Conservation (phyloP, 2,329 filamentous ascomycete species). For the Aspergillus sp. region DNA sequence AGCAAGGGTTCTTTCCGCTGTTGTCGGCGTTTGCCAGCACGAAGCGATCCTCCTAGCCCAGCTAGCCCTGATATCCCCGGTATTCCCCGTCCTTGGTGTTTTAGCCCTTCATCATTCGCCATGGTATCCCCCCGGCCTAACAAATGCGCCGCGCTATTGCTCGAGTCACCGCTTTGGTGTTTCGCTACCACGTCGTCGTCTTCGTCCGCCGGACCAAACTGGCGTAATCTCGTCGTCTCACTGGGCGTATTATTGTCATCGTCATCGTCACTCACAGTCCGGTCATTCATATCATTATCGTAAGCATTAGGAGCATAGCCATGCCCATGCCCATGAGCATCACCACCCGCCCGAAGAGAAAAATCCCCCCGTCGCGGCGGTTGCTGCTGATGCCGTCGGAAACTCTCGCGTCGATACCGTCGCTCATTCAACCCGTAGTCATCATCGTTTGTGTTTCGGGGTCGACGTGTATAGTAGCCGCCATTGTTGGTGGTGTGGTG, state of each 20-base stretch:
- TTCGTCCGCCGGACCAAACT: conserved; percentile 8
- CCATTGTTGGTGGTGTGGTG: conserved; percentile 2
- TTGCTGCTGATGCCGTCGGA: background rate
- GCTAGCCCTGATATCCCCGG: too few species aligned
- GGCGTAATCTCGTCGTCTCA: too few species aligned
- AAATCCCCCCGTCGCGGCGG: too few species aligned
- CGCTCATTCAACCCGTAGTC: conserved; percentile 1
- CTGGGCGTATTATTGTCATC: conserved; percentile 2
- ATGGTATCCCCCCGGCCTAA: conserved; percentile 49
- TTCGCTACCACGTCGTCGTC: conserved; percentile 21
- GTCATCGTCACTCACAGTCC: conserved; percentile 10
- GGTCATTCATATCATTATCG: conserved; percentile 10
- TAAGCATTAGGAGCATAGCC: conserved; percentile 15
- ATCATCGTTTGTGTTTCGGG: conserved; percentile 11
- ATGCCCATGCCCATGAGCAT: conserved; percentile 9
- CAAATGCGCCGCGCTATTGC: conserved; percentile 35
- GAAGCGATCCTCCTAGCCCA: background rate
- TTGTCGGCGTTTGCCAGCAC: conserved; percentile 13
- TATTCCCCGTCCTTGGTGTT: conserved; percentile 34
- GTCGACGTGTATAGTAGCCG: conserved; percentile 14
- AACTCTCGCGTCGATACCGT: conserved; percentile 9
- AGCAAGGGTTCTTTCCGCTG: conserved; percentile 17
- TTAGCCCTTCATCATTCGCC: conserved; percentile 56
- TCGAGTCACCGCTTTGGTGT: conserved; percentile 35
- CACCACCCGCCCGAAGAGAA: conserved; percentile 8